Evolutionary conservation across 768 basidiomycete species (phyloP).

Genomic region (Collybia mongolica): DNA sequence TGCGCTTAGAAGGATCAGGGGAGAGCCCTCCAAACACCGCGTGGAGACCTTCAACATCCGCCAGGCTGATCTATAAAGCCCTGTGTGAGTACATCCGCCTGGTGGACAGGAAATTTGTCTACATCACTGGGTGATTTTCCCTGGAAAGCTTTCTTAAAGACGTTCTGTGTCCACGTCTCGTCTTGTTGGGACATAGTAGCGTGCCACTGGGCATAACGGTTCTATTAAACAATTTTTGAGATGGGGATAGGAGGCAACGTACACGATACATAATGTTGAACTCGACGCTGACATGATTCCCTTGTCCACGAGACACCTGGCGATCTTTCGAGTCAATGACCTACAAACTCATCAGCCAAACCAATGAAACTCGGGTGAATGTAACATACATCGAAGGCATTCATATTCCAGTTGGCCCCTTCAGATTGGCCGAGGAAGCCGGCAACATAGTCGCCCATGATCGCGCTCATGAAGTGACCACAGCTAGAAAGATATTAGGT

Average conservation of each 20-base stretch:
- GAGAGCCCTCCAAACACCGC: constrained; percentile 12
- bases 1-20: constrained; percentile 33
- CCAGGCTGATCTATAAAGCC: constrained; percentile 12
- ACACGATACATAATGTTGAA: constrained; percentile 54
- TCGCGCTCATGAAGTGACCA: constrained; percentile 53
- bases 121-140: constrained; percentile 23
- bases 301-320: constrained; percentile 46
- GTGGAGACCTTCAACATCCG: constrained; percentile 19
- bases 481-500: constrained; percentile 25
- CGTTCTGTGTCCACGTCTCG: constrained; percentile 46
- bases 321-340: constrained; percentile 34
- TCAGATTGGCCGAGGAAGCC: constrained; percentile 55
- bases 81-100: neutral
- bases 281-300: constrained; percentile 67
- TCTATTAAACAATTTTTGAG: neutral
- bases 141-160: constrained; percentile 40
- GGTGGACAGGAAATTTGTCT: neutral
- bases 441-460: constrained; percentile 60
- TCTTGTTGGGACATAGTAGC: constrained; percentile 49
- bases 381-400: constrained; percentile 38
- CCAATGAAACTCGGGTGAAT: neutral
- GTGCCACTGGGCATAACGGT: constrained; percentile 47
- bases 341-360: constrained; percentile 11
- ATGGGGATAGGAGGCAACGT: constrained; percentile 2
- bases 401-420: constrained; percentile 53